Evolutionary conservation across 371 early-diverging fungal genomes (phyloP).

Genomic region (Capillidium heterosporum): DNA sequence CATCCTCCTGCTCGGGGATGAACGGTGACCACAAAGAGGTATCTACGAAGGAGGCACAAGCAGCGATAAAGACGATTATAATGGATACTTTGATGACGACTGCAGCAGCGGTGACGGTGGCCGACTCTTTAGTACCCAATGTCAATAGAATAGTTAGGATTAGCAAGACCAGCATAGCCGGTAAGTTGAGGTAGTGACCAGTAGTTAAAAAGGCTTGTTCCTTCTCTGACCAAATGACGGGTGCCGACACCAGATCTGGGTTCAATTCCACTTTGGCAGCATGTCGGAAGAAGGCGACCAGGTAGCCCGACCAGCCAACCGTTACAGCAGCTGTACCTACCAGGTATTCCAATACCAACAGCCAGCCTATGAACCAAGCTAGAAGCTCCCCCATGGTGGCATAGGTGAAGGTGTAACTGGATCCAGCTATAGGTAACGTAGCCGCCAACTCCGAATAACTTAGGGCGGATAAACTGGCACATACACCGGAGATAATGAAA

Average conservation of each 20-base stretch:
- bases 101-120: conserved; percentile 42
- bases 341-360: conserved; percentile 62
- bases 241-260: conserved; percentile 31
- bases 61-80: conserved; percentile 62
- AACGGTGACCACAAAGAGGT: conserved; percentile 54
- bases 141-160: conserved; percentile 32
- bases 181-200: conserved; percentile 47
- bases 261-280: conserved; percentile 27
- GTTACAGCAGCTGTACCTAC: conserved; percentile 51
- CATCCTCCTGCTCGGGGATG: conserved; percentile 41
- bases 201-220: conserved; percentile 18
- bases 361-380: conserved; percentile 76
- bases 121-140: conserved; percentile 53
- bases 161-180: conserved; percentile 45
- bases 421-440: conserved; percentile 70
- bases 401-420: conserved; percentile 64
- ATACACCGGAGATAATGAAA: conserved; percentile 50
- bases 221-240: conserved; percentile 31
- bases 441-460: conserved; percentile 67
- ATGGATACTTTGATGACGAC: conserved; percentile 56
- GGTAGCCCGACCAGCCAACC: conserved; percentile 57
- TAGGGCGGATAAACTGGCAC: conserved; percentile 47
- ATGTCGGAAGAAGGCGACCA: conserved; percentile 40
- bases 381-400: conserved; percentile 68
- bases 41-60: conserved; percentile 38